Percentiles rank a stretch among this genome's conserved stretches.
Evolutionary conservation across 2,329 filamentous ascomycete genomes (phyloP).

Genomic region (Colletotrichum incanum): DNA sequence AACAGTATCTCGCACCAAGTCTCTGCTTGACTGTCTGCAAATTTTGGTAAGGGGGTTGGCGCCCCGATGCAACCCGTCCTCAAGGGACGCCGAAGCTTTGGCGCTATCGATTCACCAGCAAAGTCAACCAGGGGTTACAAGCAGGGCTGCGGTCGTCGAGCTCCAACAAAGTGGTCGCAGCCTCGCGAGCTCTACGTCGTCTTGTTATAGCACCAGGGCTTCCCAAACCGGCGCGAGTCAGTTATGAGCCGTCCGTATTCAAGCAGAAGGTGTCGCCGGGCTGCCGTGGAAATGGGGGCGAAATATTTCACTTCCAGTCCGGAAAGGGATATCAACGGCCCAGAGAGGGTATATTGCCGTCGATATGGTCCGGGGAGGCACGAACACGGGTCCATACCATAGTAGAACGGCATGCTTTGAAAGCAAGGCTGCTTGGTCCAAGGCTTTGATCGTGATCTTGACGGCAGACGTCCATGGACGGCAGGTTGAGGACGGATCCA

Average conservation of each 20-base stretch:
- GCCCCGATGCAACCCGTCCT: constrained; percentile 8
- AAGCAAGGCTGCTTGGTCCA: background rate
- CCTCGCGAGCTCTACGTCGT: background rate
- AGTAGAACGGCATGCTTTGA: background rate
- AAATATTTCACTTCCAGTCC: background rate
- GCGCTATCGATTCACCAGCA: constrained; percentile 28
- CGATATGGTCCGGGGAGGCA: background rate
- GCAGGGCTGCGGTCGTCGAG: background rate
- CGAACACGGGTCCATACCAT: background rate
- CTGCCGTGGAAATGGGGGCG: background rate
- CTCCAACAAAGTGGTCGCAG: background rate
- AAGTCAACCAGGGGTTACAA: constrained; percentile 2
- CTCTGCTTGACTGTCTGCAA: constrained; percentile 29
- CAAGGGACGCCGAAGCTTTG: constrained; percentile 38
- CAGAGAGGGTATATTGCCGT: background rate
- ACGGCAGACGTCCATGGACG: background rate
- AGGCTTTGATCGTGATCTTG: background rate
- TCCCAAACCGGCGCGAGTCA: background rate
- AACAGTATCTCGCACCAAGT: constrained; percentile 9
- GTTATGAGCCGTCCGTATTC: background rate
- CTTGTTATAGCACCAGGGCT: background rate
- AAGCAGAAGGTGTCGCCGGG: background rate
- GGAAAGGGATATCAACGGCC: background rate
- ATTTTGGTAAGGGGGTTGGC: constrained; percentile 5
- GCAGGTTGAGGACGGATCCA: too few relatives aligned